A percentile compares a stretch with the other conserved stretches of the same genome.
Evolutionary conservation across 352 stramenopile genomes (phyloP).

Genomic region (Elongisporangium undulatum): DNA sequence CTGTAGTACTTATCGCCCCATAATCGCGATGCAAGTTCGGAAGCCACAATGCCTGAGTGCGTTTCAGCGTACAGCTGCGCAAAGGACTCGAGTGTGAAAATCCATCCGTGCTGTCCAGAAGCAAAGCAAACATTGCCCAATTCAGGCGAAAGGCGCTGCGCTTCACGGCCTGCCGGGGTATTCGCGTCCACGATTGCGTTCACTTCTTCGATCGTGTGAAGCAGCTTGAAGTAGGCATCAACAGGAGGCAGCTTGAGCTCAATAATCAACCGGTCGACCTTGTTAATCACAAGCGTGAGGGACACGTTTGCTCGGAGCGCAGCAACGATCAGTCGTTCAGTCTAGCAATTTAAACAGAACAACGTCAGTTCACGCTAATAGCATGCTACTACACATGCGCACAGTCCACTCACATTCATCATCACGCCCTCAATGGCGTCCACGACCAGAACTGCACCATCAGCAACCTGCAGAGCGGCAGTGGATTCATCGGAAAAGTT

Average conservation of each 20-base stretch:
- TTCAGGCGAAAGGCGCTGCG: constrained; percentile 85
- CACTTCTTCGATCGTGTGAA: constrained; percentile 96
- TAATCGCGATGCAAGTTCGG: constrained; percentile 88
- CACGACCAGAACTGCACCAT: constrained; percentile 95
- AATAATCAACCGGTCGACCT: constrained; percentile 98
- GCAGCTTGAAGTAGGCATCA: constrained; percentile 98
- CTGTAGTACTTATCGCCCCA: constrained; percentile 99
- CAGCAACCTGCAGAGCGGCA: constrained; percentile 89
- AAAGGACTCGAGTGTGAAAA: constrained; percentile 97
- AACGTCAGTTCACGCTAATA: background rate
- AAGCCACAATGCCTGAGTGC: constrained; percentile 68
- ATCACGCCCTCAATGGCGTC: constrained; percentile 98
- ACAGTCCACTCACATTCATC: constrained; percentile 76
- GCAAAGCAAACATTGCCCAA: constrained; percentile 98
- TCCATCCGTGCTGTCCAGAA: constrained; percentile 95
- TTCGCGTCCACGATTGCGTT: constrained; percentile 89
- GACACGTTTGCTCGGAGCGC: constrained; percentile 88
- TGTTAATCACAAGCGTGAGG: constrained; percentile 95
- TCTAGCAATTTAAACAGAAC: constrained; percentile 47
- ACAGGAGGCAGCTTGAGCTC: constrained; percentile 97
- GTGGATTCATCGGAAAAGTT: constrained; percentile 97
- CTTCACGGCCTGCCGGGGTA: constrained; percentile 31
- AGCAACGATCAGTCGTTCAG: constrained; percentile 93
- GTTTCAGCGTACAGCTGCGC: constrained; percentile 80
- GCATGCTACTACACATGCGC: constrained; percentile 1